Evolutionary conservation across 139 green algal genomes (phyloP).

Genomic region (Pleodorina starrii): DNA sequence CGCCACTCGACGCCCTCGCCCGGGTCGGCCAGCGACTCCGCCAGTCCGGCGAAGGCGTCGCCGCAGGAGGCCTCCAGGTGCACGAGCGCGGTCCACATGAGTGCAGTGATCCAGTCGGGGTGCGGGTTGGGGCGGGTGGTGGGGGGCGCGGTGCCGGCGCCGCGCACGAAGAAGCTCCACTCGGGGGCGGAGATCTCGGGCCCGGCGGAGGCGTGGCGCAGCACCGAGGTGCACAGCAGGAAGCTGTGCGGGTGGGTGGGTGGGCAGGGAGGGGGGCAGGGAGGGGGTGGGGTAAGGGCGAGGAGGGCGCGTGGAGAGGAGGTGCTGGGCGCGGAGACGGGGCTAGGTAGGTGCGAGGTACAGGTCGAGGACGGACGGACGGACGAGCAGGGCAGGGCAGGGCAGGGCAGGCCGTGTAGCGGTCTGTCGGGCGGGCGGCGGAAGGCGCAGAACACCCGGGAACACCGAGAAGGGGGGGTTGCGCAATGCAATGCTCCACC

Average conservation of each 20-base stretch:
- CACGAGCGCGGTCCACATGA: conserved; percentile 60
- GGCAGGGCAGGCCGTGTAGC: too few relatives aligned
- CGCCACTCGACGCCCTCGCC: conserved; percentile 52
- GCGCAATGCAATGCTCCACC: too few relatives aligned
- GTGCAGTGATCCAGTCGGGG: conserved; percentile 59
- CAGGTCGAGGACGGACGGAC: too few relatives aligned
- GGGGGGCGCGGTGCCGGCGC: conserved; percentile 24
- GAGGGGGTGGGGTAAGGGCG: too few relatives aligned
- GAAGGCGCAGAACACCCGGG: too few relatives aligned
- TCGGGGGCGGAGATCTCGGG: conserved; percentile 71
- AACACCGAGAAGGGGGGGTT: too few relatives aligned
- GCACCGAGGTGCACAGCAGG: conserved; percentile 71
- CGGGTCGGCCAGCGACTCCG: conserved; percentile 35
- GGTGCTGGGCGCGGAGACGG: too few relatives aligned
- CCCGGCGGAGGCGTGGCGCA: conserved; percentile 61
- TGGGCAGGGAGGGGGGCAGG: conserved; percentile 23
- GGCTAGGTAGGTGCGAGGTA: too few relatives aligned
- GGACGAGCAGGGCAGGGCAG: too few relatives aligned
- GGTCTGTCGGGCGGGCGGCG: too few relatives aligned
- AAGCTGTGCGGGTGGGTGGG: conserved; percentile 7
- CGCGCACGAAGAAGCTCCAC: conserved; percentile 88
- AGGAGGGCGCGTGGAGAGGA: too few relatives aligned
- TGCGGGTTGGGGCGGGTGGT: conserved; percentile 44
- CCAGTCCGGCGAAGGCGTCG: conserved; percentile 34
- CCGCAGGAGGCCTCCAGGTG: conserved; percentile 1